These are phyloP conservation scores for Sphaerostilbella broomeana DNA, from an alignment of 2,329 filamentous ascomycete genomes.

Conservation along the genomic window DNA sequence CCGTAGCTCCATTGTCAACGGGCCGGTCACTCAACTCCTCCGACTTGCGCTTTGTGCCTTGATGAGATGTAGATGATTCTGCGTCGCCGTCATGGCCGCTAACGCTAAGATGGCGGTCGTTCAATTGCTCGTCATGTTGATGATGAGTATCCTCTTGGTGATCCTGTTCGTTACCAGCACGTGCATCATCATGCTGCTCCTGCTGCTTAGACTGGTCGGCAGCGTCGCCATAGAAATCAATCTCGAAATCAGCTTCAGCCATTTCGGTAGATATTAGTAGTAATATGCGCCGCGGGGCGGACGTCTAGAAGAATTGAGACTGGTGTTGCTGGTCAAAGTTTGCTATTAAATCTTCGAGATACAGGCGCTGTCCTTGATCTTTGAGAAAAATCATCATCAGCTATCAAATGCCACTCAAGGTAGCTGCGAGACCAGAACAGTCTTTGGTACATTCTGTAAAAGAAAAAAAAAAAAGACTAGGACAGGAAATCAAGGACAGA, in stretches of 20 bases:
- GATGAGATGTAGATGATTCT: conserved; percentile 20
- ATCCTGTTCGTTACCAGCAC: conserved; percentile 22
- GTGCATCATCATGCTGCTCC: conserved; percentile 33
- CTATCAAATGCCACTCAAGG: neutral
- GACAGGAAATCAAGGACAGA: conserved; percentile 6
- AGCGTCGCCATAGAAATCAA: conserved; percentile 63
- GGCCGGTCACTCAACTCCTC: conserved; percentile 49
- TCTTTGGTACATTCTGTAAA: neutral
- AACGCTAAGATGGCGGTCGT: conserved; percentile 28
- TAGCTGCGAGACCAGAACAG: neutral
- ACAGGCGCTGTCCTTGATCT: conserved; percentile 6
- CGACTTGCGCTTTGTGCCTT: conserved; percentile 56
- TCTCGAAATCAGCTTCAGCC: conserved; percentile 66
- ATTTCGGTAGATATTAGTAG: conserved; percentile 33
- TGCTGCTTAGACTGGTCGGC: conserved; percentile 46
- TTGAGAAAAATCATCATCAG: conserved; percentile 6
- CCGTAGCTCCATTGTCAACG: conserved; percentile 53
- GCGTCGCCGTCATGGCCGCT: conserved; percentile 16
- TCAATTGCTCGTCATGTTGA: conserved; percentile 32
- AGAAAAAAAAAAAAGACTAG: neutral
- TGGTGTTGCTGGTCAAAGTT: neutral
- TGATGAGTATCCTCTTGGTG: conserved; percentile 24
- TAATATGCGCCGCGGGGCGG: conserved; percentile 14
- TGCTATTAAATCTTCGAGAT: conserved; percentile 14
- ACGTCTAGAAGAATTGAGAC: conserved; percentile 5